phyloP scores from a whole-genome alignment of 352 stramenopile genomes.

The Plasmopara viticola region DNA sequence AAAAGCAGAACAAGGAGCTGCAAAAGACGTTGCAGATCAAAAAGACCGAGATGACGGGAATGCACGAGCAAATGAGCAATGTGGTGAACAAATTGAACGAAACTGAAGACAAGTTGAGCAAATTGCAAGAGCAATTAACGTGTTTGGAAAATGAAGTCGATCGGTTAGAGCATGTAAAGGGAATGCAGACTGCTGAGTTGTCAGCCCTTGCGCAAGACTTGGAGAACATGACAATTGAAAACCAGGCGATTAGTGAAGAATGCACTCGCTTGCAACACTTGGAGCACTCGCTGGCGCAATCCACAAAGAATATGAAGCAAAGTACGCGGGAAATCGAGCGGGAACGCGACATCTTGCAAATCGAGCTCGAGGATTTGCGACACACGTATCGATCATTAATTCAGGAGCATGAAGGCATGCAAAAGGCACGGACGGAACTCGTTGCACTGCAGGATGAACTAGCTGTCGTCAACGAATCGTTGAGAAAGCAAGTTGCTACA shows the following conservation, averaged over 20 bases:
- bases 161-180: slow-evolving; percentile 50
- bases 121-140: slow-evolving; percentile 33
- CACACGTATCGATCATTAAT: slow-evolving; percentile 69
- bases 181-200: slow-evolving; percentile 58
- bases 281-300: slow-evolving; percentile 47
- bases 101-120: slow-evolving; percentile 37
- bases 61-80: slow-evolving; percentile 52
- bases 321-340: slow-evolving; percentile 53
- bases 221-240: slow-evolving; percentile 86
- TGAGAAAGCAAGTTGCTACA: slow-evolving; percentile 54
- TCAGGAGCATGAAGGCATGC: slow-evolving; percentile 64
- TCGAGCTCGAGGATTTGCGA: slow-evolving; percentile 72
- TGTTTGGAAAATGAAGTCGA: slow-evolving; percentile 54
- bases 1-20: slow-evolving; percentile 43
- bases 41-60: slow-evolving; percentile 25
- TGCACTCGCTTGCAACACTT: slow-evolving; percentile 54
- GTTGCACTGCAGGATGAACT: slow-evolving; percentile 54
- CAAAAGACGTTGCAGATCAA: slow-evolving; percentile 30
- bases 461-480: slow-evolving; percentile 48
- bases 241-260: slow-evolving; percentile 80
- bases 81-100: slow-evolving; percentile 57
- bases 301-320: slow-evolving; percentile 45
- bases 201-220: slow-evolving; percentile 66
- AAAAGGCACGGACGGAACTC: slow-evolving; percentile 50
- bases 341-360: slow-evolving; percentile 57